phyloP scores from a whole-genome alignment of 1,284 basidiomycete species.

The Leucoagaricus sp. region DNA sequence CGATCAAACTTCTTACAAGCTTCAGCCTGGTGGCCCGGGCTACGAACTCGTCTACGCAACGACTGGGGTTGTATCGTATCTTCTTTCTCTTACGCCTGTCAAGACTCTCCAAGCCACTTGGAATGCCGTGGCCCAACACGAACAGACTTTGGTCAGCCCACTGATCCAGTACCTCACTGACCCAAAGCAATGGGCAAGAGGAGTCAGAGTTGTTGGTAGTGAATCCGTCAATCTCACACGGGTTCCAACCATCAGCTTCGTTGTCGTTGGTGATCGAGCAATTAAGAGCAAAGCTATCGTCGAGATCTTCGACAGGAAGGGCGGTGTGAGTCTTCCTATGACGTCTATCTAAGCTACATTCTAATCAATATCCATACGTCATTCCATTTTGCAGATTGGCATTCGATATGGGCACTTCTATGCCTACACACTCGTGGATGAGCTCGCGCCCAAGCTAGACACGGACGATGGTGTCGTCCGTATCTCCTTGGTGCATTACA shows the following conservation, averaged over 20 bases:
- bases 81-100: constrained; percentile 56
- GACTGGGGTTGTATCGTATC: constrained; percentile 64
- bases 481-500: constrained; percentile 60
- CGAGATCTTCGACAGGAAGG: constrained; percentile 58
- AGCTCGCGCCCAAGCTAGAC: constrained; percentile 56
- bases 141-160: constrained; percentile 41
- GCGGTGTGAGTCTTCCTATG: constrained; percentile 48
- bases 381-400: constrained; percentile 51
- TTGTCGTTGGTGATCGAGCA: constrained; percentile 56
- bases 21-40: constrained; percentile 72
- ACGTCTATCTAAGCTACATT: constrained; percentile 1
- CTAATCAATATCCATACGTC: neutral
- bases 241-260: constrained; percentile 76
- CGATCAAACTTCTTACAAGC: constrained; percentile 53
- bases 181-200: constrained; percentile 45
- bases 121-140: constrained; percentile 44
- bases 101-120: constrained; percentile 50
- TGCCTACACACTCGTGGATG: constrained; percentile 64
- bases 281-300: constrained; percentile 66
- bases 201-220: constrained; percentile 69
- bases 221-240: constrained; percentile 43
- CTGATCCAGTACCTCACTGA: constrained; percentile 38
- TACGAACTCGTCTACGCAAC: constrained; percentile 70
- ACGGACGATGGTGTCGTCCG: constrained; percentile 69
- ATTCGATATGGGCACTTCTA: constrained; percentile 83